phyloP scores from a whole-genome alignment of 345 rosid genomes.

The Leavenworthia alabamica region DNA sequence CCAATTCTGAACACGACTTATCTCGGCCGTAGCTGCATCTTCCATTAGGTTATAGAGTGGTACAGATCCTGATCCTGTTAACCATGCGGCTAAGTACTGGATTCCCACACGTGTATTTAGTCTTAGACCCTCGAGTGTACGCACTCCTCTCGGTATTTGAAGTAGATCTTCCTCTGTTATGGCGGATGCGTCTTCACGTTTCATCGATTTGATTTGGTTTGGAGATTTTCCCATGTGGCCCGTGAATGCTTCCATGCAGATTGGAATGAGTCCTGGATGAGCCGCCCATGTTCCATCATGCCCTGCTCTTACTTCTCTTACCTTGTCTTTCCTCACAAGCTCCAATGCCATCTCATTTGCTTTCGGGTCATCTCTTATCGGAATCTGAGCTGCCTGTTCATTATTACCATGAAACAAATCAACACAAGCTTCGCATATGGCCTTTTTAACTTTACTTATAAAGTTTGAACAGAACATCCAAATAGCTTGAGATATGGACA shows the following conservation, averaged over 20 bases:
- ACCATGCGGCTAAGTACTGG: slow-evolving; percentile 87
- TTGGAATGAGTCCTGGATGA: slow-evolving; percentile 82
- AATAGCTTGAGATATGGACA: background rate
- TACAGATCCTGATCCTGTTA: slow-evolving; percentile 81
- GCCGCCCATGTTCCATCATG: slow-evolving; percentile 99
- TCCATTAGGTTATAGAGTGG: slow-evolving; percentile 95
- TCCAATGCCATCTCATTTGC: slow-evolving; percentile 84
- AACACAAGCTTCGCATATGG: too few species aligned
- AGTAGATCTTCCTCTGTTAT: slow-evolving; percentile 76
- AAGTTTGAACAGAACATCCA: background rate
- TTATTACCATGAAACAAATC: slow-evolving; percentile 3
- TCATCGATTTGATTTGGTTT: slow-evolving; percentile 56
- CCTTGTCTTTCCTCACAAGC: slow-evolving; percentile 80
- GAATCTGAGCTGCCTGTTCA: slow-evolving; percentile 90
- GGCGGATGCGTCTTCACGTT: slow-evolving; percentile 55
- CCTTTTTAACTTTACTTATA: background rate
- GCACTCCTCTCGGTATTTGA: slow-evolving; percentile 74
- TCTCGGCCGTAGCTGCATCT: slow-evolving; percentile 95
- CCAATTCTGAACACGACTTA: slow-evolving; percentile 92
- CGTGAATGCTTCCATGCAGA: slow-evolving; percentile 62
- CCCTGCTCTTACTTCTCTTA: slow-evolving; percentile 79
- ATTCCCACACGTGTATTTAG: slow-evolving; percentile 87
- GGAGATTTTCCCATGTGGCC: slow-evolving; percentile 57
- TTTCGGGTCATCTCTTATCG: slow-evolving; percentile 63
- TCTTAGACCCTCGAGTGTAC: slow-evolving; percentile 76